Evolutionary conservation across 2,329 filamentous ascomycete genomes (phyloP), one percentile per base, ranked within the genome.

Genomic region (Diaporthe nobilis): DNA sequence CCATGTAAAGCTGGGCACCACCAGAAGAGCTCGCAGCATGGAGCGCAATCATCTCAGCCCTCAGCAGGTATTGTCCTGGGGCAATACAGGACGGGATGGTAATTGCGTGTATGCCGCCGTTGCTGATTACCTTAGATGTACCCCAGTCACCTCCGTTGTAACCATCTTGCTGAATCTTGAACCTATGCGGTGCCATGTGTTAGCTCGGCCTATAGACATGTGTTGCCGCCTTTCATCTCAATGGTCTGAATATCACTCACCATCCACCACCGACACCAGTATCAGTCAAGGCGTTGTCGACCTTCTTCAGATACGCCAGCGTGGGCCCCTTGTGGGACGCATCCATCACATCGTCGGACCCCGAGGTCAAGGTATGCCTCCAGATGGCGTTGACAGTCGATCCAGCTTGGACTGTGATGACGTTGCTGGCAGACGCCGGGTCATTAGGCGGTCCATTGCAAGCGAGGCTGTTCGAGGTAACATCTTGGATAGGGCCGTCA

Each of bases 371-470:
- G 6, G 88, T 91, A 82, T 91, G 88, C 76, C 90, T 85, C 90
- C 90, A 92, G 78, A 89, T 85, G 15, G 89, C 87, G 44, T 86
- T 86, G 37, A 91, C 86, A 17, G 85, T 88, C 58, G 85, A 83
- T 12, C 88, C 88, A 15, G 88, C 88, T 58, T 81, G 84, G 57
- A 90, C 88, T 49, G 86, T 84, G 82, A 91, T 88, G 79, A 90
- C 83, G 78, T 87, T 85, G 76, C 84, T 82, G 28, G 73, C 68
- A 1, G 88, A 87, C 1, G 88, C 82, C 22, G 84, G 86, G 8
- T 88, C 87, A 82, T 91, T 91, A 4, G 87, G 86, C n/a, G 86
- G 85, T 44, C 89, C 88, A 80, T 91, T 91, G 85, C 89, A 92
- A 44, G 88, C 89, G 53, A 92, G 82, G 76, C 88, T 86, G 79